Percentiles rank a stretch among this genome's conserved stretches.
These are phyloP conservation scores for Scheffersomyces lignicola DNA, from an alignment of 1,139 yeast genomes.

Conservation along the genomic window DNA sequence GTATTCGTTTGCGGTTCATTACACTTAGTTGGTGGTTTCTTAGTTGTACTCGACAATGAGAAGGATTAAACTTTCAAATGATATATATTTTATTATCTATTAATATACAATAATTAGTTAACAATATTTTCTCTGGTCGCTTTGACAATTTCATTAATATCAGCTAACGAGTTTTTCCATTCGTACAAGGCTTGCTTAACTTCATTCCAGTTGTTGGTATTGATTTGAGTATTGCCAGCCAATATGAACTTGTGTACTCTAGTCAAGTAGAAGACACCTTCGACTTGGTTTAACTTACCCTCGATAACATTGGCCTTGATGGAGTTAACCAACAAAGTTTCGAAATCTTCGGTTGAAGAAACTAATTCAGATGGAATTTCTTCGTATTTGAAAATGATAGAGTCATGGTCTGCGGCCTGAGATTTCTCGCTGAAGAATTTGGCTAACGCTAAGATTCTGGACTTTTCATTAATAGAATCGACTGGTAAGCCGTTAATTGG, in stretches of 20 bases:
- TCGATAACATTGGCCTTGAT: slow-evolving; percentile 47
- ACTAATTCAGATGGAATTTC: slow-evolving; percentile 37
- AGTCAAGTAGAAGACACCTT: slow-evolving; percentile 42
- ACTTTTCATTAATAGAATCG: slow-evolving; percentile 32
- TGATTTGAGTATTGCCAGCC: slow-evolving; percentile 32
- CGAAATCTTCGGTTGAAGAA: slow-evolving; percentile 37
- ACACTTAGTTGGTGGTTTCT: slow-evolving; percentile 90
- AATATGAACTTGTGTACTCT: slow-evolving; percentile 45
- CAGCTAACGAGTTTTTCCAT: slow-evolving; percentile 43
- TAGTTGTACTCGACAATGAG: slow-evolving; percentile 72
- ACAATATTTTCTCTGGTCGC: slow-evolving; percentile 47
- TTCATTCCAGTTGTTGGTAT: slow-evolving; percentile 36
- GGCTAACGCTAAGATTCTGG: slow-evolving; percentile 45
- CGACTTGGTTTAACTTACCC: slow-evolving; percentile 50
- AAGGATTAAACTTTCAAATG: slow-evolving; percentile 19
- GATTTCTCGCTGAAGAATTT: slow-evolving; percentile 33
- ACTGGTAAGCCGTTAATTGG: slow-evolving; percentile 18
- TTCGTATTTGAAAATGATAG: slow-evolving; percentile 29
- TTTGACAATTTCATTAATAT: slow-evolving; percentile 45
- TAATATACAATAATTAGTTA: slow-evolving; percentile 17
- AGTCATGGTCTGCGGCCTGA: slow-evolving; percentile 19
- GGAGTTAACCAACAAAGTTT: slow-evolving; percentile 43
- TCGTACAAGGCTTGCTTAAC: slow-evolving; percentile 37
- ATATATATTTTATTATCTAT: slow-evolving; percentile 4
- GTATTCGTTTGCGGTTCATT: slow-evolving; percentile 94